Evolutionary conservation across 768 basidiomycete genomes (phyloP).

Genomic region (Kwoniella heveanensis): DNA sequence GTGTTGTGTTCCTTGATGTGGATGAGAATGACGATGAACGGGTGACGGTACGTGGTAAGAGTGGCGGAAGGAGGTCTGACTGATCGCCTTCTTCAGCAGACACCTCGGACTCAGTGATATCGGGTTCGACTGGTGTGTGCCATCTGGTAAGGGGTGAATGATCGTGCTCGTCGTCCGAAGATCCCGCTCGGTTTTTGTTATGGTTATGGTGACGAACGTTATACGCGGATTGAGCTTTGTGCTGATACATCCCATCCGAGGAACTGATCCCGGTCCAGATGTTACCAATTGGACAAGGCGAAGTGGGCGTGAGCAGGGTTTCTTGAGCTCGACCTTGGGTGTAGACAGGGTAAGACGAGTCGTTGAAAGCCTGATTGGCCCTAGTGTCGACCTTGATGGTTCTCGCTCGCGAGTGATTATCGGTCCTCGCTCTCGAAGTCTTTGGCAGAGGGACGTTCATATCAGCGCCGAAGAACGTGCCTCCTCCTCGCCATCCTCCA

Average conservation of each 20-base stretch:
- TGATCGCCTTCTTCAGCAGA: neutral
- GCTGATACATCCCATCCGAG: neutral
- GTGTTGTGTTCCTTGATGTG: constrained; percentile 13
- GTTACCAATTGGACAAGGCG: too few species aligned
- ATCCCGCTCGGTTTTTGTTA: too few species aligned
- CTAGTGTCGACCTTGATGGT: neutral
- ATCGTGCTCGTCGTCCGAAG: too few species aligned
- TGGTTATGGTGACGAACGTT: too few species aligned
- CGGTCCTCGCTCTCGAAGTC: neutral
- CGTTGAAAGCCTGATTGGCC: neutral
- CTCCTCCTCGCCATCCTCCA: constrained; percentile 13
- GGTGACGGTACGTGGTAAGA: constrained; percentile 16
- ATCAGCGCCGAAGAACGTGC: constrained; percentile 23
- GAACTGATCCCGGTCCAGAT: neutral
- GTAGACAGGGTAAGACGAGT: neutral
- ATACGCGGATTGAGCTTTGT: constrained; percentile 5
- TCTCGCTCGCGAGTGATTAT: neutral
- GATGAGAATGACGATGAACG: constrained; percentile 13
- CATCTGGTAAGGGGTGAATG: neutral
- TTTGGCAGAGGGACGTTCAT: constrained; percentile 9
- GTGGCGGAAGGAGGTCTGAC: constrained; percentile 16
- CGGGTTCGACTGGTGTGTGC: neutral
- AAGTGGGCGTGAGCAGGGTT: neutral
- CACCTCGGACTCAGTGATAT: too few species aligned
- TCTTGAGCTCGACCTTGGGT: neutral